Conservation (phyloP, 257 asterid genomes). For the Penstemon newberryi region DNA sequence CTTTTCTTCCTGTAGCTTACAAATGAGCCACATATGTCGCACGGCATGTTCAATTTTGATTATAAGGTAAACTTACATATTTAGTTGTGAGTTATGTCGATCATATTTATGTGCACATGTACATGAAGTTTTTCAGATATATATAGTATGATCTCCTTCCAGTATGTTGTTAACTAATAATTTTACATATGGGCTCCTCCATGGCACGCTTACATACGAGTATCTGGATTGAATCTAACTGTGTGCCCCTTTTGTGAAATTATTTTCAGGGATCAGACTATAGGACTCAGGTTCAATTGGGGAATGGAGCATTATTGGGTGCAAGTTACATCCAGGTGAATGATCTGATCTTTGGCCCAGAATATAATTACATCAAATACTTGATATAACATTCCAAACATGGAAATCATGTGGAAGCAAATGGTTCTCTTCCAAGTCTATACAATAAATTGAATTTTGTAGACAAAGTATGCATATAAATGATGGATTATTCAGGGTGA, state of each 20-base stretch:
- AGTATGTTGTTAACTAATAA: constrained; percentile 9
- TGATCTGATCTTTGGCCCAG: constrained; percentile 25
- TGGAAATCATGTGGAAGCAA: constrained; percentile 17
- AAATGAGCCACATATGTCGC: constrained; percentile 92
- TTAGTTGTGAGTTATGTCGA: background rate
- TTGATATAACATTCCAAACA: background rate
- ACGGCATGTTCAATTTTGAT: constrained; percentile 88
- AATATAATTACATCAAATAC: background rate
- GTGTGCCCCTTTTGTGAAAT: constrained; percentile 25
- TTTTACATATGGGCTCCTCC: constrained; percentile 15
- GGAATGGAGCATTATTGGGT: constrained; percentile 82
- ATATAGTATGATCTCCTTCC: constrained; percentile 12
- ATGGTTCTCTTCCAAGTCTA: background rate
- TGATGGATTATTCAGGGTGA: constrained; percentile 11
- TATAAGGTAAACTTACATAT: constrained; percentile 65
- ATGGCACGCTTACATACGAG: constrained; percentile 16
- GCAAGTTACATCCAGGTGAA: constrained; percentile 95
- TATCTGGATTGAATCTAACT: constrained; percentile 27
- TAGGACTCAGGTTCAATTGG: constrained; percentile 83
- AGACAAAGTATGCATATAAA: background rate
- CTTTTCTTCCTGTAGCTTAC: constrained; percentile 67
- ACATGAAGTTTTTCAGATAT: background rate
- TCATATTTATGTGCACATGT: background rate
- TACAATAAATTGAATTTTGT: constrained; percentile 6
- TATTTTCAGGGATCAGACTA: constrained; percentile 76